A percentile compares a stretch with the other conserved stretches of the same genome.
These are phyloP conservation scores for Fusarium abutilonis DNA, from an alignment of 2,329 filamentous ascomycete species.

Conservation along the genomic window DNA sequence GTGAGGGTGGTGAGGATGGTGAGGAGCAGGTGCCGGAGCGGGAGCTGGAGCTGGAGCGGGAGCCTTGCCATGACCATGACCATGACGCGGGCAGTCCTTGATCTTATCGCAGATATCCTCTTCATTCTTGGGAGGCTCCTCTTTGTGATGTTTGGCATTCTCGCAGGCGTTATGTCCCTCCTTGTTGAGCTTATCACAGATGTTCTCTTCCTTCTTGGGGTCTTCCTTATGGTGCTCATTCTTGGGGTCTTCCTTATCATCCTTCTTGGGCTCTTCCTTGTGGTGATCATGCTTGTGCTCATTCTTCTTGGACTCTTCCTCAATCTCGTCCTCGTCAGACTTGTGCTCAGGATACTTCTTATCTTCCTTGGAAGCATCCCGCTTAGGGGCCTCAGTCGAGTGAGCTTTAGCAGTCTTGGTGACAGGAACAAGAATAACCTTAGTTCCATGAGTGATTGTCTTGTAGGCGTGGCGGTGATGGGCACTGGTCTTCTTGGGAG, in stretches of 20 bases:
- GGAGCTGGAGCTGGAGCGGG: background rate
- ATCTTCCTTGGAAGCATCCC: background rate
- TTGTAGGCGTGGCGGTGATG: constrained; percentile 16
- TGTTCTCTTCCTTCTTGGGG: background rate
- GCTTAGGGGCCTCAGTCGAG: no score
- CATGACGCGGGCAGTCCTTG: background rate
- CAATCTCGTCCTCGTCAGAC: background rate
- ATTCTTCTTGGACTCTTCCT: constrained; percentile 5
- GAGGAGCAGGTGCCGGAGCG: no score
- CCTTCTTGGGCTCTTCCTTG: constrained; percentile 1
- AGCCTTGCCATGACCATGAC: constrained; percentile 2
- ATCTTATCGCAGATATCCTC: constrained; percentile 23
- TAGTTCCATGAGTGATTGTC: constrained; percentile 20
- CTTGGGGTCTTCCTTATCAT: background rate
- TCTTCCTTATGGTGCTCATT: background rate
- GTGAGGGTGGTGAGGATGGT: no score
- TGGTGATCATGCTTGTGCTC: background rate
- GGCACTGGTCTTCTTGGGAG: constrained; percentile 12
- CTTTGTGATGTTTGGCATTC: background rate
- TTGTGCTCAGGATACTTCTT: constrained; percentile 3
- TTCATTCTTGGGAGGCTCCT: constrained; percentile 10
- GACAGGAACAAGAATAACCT: constrained; percentile 24
- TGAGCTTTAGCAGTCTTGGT: constrained; percentile 1
- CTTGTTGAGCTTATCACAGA: constrained; percentile 7
- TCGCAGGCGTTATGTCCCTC: constrained; percentile 12